Evolutionary conservation across 2,329 filamentous ascomycete species (phyloP).

Genomic region (Diaporthe humulicola): DNA sequence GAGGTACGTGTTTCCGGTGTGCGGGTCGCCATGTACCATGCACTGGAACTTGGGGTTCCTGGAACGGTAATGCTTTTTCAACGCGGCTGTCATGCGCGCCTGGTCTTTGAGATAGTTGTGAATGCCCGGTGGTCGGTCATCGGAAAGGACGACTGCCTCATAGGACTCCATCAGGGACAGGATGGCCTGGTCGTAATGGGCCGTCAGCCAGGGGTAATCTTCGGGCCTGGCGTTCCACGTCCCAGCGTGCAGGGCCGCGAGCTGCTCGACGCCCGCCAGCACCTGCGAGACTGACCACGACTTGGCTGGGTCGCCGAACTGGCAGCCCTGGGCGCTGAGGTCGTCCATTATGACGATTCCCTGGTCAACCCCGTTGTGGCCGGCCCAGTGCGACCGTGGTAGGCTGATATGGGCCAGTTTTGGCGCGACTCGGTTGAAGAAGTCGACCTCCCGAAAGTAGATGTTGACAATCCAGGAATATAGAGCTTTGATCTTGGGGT

Average conservation of each 20-base stretch:
- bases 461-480: slow-evolving; percentile 30
- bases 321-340: slow-evolving; percentile 13
- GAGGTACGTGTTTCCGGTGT: slow-evolving; percentile 52
- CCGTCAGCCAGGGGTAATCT: slow-evolving; percentile 42
- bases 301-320: slow-evolving; percentile 50
- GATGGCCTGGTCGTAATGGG: slow-evolving; percentile 44
- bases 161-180: slow-evolving; percentile 45
- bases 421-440: slow-evolving; percentile 27
- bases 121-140: slow-evolving; percentile 45
- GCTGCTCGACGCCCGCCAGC: slow-evolving; percentile 51
- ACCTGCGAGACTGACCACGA: slow-evolving; percentile 50
- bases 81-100: slow-evolving; percentile 46
- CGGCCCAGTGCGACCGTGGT: slow-evolving; percentile 28
- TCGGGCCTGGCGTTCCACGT: slow-evolving; percentile 44
- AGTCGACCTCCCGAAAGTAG: slow-evolving; percentile 25
- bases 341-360: slow-evolving; percentile 29
- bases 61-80: slow-evolving; percentile 49
- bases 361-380: background rate
- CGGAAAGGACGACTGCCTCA: slow-evolving; percentile 43
- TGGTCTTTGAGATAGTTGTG: slow-evolving; percentile 47
- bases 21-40: slow-evolving; percentile 52
- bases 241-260: slow-evolving; percentile 51
- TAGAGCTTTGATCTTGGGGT: slow-evolving; percentile 3
- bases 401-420: slow-evolving; percentile 17
- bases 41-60: slow-evolving; percentile 51